Percentiles rank a stretch among this genome's conserved stretches.
Conservation (phyloP, 75 land plant genomes). For the Gnetum montanum region DNA sequence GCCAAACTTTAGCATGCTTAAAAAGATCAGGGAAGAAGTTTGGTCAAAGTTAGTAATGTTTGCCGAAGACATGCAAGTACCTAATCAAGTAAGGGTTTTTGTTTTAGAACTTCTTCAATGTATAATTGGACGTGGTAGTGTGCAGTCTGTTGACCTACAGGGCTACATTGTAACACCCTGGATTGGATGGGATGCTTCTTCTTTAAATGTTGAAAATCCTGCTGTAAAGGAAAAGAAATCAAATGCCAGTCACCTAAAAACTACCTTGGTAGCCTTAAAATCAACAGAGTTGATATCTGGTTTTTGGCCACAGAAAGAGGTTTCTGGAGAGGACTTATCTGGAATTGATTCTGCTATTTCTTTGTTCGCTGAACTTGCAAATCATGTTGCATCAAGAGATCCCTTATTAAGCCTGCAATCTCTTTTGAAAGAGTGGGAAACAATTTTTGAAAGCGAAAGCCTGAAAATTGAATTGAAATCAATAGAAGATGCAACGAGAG, state of each 20-base stretch:
- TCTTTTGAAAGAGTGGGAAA: constrained; percentile 77
- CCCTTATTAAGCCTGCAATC: constrained; percentile 35
- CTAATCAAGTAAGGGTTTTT: constrained; percentile 40
- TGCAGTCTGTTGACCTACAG: constrained; percentile 11
- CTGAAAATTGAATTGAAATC: constrained; percentile 3
- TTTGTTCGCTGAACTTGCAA: constrained; percentile 46
- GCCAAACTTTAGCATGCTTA: constrained; percentile 19
- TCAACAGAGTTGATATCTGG: constrained; percentile 57
- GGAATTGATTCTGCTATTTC: constrained; percentile 51
- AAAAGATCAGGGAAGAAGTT: constrained; percentile 36
- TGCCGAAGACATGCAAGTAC: constrained; percentile 53
- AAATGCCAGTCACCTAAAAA: constrained; percentile 21
- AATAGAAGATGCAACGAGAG: constrained; percentile 9
- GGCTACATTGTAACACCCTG: constrained; percentile 25
- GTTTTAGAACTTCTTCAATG: constrained; percentile 60
- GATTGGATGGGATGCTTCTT: constrained; percentile 52
- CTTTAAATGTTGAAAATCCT: constrained; percentile 1
- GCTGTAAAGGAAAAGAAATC: constrained; percentile 7
- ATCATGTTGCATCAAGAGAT: constrained; percentile 16
- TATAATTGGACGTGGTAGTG: constrained; percentile 26
- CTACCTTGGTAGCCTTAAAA: constrained; percentile 65
- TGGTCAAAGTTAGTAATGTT: constrained; percentile 49
- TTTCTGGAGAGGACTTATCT: constrained; percentile 48
- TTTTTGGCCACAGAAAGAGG: constrained; percentile 35
- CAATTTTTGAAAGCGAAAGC: constrained; percentile 32